Evolutionary conservation across 192 early-diverging fungal genomes (phyloP), one percentile per base, ranked within the genome.

Genomic region (Podila clonocystis): DNA sequence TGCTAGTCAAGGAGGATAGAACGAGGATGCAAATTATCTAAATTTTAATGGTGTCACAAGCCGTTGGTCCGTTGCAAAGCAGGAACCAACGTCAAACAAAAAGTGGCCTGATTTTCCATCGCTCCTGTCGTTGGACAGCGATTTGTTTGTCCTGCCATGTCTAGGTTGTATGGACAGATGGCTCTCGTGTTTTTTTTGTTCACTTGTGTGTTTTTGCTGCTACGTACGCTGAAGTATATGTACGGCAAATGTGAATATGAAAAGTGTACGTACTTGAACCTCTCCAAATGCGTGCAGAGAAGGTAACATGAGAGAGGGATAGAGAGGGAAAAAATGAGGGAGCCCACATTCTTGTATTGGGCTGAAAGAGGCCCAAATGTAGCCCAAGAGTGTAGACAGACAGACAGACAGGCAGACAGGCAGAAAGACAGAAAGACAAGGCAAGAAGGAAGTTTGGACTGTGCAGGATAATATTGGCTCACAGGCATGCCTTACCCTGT

Each of bases 81-180:
- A 5, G 36, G 36, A 3, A 38, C 9, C 4, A 9, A 55, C 52
- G 24, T 55, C 22, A 55, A 31, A 30, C 17, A 60, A 61, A 61
- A 61, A 61, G 59, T 61, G 59, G 59, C 59, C 59, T 61, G 59
- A 61, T 61, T 61, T 24, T 61, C 30, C 12, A n/a, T 61, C 15
- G 26, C 29, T 24, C 59, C 30, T 61, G 26, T 61, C 52, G 52
- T 26, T n/a, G 52, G n/a, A 3, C 22, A 55, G 1, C 20, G 52
- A 24, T 55, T 55, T 22, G 52, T 55, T 55, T 55, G 22, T 55
- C 0, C 17, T 26, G n/a, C 8, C 2, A 4, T 55, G 52, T 55
- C 52, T 45, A 45, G 41, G 11, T 45, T 45, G 15, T 45, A 2
- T 15, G 41, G 4, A 15, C 41, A 45, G 41, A 45, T 9, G 20